Conservation (phyloP, 768 basidiomycete genomes). For the Psilocybe azurescens region DNA sequence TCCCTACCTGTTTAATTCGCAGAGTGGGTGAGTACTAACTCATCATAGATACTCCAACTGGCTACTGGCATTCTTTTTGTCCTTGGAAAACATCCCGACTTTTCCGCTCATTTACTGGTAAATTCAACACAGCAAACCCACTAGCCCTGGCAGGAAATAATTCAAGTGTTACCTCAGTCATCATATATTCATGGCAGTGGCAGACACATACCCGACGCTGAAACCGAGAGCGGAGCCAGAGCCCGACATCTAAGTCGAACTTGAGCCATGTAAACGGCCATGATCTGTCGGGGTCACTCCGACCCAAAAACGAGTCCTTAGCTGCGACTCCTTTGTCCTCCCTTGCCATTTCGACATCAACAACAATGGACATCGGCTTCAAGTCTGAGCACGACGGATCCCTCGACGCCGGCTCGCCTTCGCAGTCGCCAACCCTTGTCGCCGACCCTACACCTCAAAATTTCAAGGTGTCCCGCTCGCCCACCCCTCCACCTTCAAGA, state of each 20-base stretch:
- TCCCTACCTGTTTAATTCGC: conserved; percentile 13
- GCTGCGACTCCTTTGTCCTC: conserved; percentile 30
- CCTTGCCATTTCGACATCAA: conserved; percentile 27
- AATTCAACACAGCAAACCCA: conserved; percentile 11
- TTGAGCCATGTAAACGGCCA: conserved; percentile 23
- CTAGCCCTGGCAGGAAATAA: conserved; percentile 19
- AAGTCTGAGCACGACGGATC: conserved; percentile 36
- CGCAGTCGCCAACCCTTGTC: conserved; percentile 41
- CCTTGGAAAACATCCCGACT: conserved; percentile 15
- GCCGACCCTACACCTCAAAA: conserved; percentile 37
- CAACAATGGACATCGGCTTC: conserved; percentile 36
- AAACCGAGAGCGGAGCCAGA: conserved; percentile 27
- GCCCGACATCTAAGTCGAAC: conserved; percentile 23
- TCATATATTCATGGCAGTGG: conserved; percentile 22
- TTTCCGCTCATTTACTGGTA: conserved; percentile 19
- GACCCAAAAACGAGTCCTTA: conserved; percentile 36
- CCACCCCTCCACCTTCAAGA: conserved; percentile 37
- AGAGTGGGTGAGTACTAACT: conserved; percentile 20
- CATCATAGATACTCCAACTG: conserved; percentile 16
- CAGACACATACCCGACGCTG: conserved; percentile 24
- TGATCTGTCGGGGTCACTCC: conserved; percentile 37
- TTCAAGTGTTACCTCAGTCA: conserved; percentile 8
- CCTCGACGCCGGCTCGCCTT: conserved; percentile 34
- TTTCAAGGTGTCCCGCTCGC: conserved; percentile 38
- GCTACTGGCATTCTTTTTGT: conserved; percentile 13